These are phyloP conservation scores for Elongisporangium anandrum DNA, from an alignment of 352 stramenopile genomes.

Conservation along the genomic window DNA sequence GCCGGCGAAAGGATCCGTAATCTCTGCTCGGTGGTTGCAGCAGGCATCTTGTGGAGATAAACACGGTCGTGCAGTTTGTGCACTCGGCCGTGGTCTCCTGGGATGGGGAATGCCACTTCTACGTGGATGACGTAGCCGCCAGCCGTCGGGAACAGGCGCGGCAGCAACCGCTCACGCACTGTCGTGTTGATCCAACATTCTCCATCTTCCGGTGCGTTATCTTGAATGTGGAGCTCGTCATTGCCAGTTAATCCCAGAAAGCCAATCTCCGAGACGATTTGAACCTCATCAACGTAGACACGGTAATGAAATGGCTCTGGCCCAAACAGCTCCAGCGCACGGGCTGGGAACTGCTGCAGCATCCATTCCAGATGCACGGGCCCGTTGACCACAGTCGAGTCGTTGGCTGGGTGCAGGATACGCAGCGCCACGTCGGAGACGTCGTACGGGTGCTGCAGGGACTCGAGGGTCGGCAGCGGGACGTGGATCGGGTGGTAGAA, in stretches of 20 bases:
- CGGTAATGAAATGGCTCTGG: constrained; percentile 43
- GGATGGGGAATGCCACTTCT: constrained; percentile 32
- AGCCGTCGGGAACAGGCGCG: constrained; percentile 4
- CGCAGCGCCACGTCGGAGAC: constrained; percentile 38
- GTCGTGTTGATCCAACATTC: constrained; percentile 12
- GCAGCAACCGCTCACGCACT: constrained; percentile 11
- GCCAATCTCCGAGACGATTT: constrained; percentile 32
- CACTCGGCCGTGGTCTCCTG: constrained; percentile 26
- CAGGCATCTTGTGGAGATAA: constrained; percentile 10
- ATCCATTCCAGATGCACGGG: constrained; percentile 37
- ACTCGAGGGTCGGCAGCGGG: constrained; percentile 26
- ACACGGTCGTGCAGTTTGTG: constrained; percentile 20
- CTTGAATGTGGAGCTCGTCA: background rate
- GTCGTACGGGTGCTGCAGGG: constrained; percentile 32
- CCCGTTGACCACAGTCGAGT: constrained; percentile 10
- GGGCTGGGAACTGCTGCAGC: constrained; percentile 27
- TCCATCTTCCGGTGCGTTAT: constrained; percentile 1
- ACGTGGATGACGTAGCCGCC: constrained; percentile 19
- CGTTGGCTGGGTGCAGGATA: constrained; percentile 23
- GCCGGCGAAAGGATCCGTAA: constrained; percentile 17
- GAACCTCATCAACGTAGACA: constrained; percentile 26
- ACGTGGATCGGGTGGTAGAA: constrained; percentile 32
- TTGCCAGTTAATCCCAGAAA: constrained; percentile 15
- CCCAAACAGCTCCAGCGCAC: constrained; percentile 29
- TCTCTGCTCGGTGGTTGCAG: constrained; percentile 4